Evolutionary conservation across 176 grass and related monocot genomes (phyloP), one percentile per base, ranked within the genome.

Genomic region (Poa pratensis): DNA sequence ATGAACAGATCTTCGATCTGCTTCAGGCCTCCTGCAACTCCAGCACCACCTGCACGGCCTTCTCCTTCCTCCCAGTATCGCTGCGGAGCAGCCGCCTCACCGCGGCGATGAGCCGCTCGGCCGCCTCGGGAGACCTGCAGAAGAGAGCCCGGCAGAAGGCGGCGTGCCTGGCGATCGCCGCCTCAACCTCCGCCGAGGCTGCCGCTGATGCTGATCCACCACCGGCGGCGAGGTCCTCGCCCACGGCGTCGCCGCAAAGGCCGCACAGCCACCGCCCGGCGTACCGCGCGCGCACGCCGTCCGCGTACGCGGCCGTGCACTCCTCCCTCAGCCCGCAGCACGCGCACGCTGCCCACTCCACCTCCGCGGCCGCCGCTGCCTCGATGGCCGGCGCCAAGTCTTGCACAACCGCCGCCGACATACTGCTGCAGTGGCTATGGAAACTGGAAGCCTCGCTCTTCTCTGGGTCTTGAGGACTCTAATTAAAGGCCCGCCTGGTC

Each of bases 271-370:
- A 97, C 70, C 65, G 68, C 32, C 89, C 89, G 17, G 77, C 86
- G 85, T 82, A 94, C 89, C 49, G 77, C 65, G 66, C 87, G 16
- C 91, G 94, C 49, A 97, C 89, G 5, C 83, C 87, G 24, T 82
- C 86, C 40, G 88, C 90, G 89, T 97, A 97, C 37, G 86, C 90
- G 27, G 87, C 85, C 34, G 94, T 97, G 76, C 94, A 97, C 89
- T 97, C 91, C 89, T 97, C 94, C 52, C 79, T 88, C 34, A 97
- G 84, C 50, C 94, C 91, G 61, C 91, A 97, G 87, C 94, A 97
- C 69, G 88, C 91, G 87, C 94, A 94, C 75, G 81, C 88, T 61
- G 76, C 86, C 67, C 84, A 90, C 79, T 97, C 91, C 54, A 88
- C 94, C 85, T 78, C 89, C 23, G 58, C 87, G 4, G 60, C 72